phyloP scores from a whole-genome alignment of 1,284 basidiomycete genomes.

The Papiliotrema nemorosa region DNA sequence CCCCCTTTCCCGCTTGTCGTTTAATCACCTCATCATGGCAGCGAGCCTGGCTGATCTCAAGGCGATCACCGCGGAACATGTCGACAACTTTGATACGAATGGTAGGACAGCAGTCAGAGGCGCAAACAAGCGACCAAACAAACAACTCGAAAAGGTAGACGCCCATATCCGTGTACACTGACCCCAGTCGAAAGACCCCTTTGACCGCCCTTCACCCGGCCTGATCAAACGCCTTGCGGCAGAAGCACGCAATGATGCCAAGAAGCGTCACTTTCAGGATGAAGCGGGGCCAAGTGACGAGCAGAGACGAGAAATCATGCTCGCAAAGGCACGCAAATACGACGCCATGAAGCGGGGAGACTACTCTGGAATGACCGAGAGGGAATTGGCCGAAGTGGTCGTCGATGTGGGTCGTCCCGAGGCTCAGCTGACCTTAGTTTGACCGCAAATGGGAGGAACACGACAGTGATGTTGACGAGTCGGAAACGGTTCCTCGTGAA shows the following conservation, averaged over 20 bases:
- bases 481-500: constrained; percentile 12
- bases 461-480: constrained; percentile 41
- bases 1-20: too few species aligned
- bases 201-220: constrained; percentile 44
- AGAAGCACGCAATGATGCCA: constrained; percentile 43
- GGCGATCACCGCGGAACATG: constrained; percentile 47
- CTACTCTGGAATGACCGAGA: constrained; percentile 70
- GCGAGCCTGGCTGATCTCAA: constrained; percentile 42
- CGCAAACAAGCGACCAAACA: constrained; percentile 17
- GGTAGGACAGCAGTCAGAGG: constrained; percentile 40
- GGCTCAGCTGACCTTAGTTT: constrained; percentile 56
- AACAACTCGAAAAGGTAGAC: constrained; percentile 10
- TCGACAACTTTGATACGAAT: constrained; percentile 43
- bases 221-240: constrained; percentile 44
- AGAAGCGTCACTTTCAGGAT: constrained; percentile 31
- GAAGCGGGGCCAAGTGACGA: constrained; percentile 37
- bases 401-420: constrained; percentile 67
- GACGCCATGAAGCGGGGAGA: constrained; percentile 75
- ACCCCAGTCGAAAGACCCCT: constrained; percentile 31
- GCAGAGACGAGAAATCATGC: constrained; percentile 52
- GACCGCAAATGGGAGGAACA: constrained; percentile 60
- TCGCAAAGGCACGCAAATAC: constrained; percentile 78
- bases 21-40: too few species aligned
- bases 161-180: neutral
- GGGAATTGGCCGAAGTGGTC: constrained; percentile 67